These are phyloP conservation scores for Lachancea nothofagi DNA, from an alignment of 805 yeast species.

Conservation along the genomic window DNA sequence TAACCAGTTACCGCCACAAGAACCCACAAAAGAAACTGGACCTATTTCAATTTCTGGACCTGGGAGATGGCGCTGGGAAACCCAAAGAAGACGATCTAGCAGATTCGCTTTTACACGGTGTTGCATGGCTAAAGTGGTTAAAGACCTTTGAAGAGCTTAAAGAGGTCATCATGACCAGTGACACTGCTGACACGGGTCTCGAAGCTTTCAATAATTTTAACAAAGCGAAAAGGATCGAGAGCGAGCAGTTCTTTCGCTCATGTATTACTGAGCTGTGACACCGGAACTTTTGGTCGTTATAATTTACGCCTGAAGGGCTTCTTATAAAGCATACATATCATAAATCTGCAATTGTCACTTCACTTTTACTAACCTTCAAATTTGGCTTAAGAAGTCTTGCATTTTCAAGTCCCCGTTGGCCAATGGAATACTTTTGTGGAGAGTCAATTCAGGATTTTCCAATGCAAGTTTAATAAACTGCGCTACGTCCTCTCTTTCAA, in stretches of 20 bases:
- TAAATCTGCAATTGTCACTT: neutral
- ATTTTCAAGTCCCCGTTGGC: conserved; percentile 38
- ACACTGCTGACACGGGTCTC: neutral
- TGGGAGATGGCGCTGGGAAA: conserved; percentile 49
- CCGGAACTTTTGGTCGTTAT: too few species aligned
- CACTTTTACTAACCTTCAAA: conserved; percentile 1
- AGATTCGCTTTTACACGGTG: conserved; percentile 59
- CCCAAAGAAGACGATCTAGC: conserved; percentile 60
- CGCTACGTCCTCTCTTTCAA: conserved; percentile 56
- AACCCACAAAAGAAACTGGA: conserved; percentile 1
- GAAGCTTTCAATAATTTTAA: conserved; percentile 3
- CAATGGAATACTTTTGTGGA: conserved; percentile 41
- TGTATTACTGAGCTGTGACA: conserved; percentile 3
- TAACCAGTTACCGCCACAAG: neutral
- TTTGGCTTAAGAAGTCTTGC: conserved; percentile 16
- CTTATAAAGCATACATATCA: too few species aligned
- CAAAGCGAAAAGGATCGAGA: neutral
- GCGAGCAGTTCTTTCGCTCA: neutral
- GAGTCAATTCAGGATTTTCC: conserved; percentile 35
- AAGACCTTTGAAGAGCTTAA: conserved; percentile 13
- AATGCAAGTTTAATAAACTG: conserved; percentile 36
- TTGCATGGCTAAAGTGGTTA: conserved; percentile 44
- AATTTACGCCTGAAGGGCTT: too few species aligned
- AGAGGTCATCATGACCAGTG: neutral
- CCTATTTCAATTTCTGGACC: conserved; percentile 65